Percentiles rank a stretch among this genome's conserved stretches.
Evolutionary conservation across 768 basidiomycete species (phyloP).

Genomic region (Suillus luteus): DNA sequence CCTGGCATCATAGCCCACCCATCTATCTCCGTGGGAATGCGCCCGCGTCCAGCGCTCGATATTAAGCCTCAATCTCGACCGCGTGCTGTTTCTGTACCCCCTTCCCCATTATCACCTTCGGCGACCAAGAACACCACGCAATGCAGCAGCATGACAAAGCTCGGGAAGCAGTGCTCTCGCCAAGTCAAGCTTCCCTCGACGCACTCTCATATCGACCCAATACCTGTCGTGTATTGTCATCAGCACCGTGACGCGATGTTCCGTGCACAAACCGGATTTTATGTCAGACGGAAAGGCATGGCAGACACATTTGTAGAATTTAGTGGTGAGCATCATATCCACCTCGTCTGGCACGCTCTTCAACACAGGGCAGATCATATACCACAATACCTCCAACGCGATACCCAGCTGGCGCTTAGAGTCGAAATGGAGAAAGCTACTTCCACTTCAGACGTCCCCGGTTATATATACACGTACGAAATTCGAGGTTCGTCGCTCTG

Average conservation of each 20-base stretch:
- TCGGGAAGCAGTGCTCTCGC: conserved; percentile 62
- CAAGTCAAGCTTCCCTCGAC: conserved; percentile 48
- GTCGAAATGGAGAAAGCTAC: conserved; percentile 55
- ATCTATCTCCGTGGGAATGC: conserved; percentile 11
- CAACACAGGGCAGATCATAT: conserved; percentile 58
- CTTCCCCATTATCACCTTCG: conserved; percentile 22
- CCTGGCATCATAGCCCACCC: conserved; percentile 13
- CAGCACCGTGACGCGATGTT: conserved; percentile 64
- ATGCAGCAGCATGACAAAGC: conserved; percentile 67
- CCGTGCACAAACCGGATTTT: conserved; percentile 52
- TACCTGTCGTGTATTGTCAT: conserved; percentile 52
- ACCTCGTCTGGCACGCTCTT: conserved; percentile 4
- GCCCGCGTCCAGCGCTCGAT: conserved; percentile 16
- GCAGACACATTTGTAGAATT: conserved; percentile 55
- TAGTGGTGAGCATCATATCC: conserved; percentile 42
- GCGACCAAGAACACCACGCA: conserved; percentile 35
- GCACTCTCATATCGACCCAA: conserved; percentile 28
- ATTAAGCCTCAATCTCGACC: conserved; percentile 21
- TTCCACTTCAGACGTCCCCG: conserved; percentile 60
- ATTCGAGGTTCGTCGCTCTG: conserved; percentile 57
- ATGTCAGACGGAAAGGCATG: conserved; percentile 45
- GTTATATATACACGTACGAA: conserved; percentile 84
- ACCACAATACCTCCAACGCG: conserved; percentile 58
- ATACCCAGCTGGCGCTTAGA: conserved; percentile 60
- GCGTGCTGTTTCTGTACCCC: conserved; percentile 23